Evolutionary conservation across 2,329 filamentous ascomycete genomes (phyloP).

Genomic region (Cladosporium velox): DNA sequence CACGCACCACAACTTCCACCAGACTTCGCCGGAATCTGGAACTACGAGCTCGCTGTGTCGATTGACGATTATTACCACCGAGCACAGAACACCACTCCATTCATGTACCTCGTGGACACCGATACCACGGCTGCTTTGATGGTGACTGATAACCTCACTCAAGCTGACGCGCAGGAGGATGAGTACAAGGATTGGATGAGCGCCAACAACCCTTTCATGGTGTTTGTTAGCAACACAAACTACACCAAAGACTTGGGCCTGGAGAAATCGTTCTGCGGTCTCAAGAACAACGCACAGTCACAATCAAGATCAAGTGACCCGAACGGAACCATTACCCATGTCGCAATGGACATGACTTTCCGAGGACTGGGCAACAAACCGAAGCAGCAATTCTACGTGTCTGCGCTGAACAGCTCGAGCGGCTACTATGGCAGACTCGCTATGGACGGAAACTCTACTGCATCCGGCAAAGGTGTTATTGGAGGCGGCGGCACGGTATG

Average conservation of each 20-base stretch:
- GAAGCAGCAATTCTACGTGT: slow-evolving; percentile 86
- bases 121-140: slow-evolving; percentile 78
- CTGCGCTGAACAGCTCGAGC: slow-evolving; percentile 70
- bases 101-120: slow-evolving; percentile 79
- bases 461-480: slow-evolving; percentile 55
- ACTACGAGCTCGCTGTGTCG: slow-evolving; percentile 79
- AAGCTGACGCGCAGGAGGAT: slow-evolving; percentile 46
- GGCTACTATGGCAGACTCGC: slow-evolving; percentile 74
- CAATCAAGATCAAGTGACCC: slow-evolving; percentile 53
- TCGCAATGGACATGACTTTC: slow-evolving; percentile 65
- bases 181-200: slow-evolving; percentile 59
- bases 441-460: slow-evolving; percentile 57
- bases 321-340: slow-evolving; percentile 47
- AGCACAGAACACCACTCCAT: slow-evolving; percentile 58
- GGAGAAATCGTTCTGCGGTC: slow-evolving; percentile 77
- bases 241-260: slow-evolving; percentile 67
- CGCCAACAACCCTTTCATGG: slow-evolving; percentile 63
- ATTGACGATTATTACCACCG: slow-evolving; percentile 75
- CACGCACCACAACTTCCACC: slow-evolving; percentile 66
- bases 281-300: slow-evolving; percentile 66
- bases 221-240: slow-evolving; percentile 72
- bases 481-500: slow-evolving; percentile 79
- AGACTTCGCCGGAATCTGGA: slow-evolving; percentile 68
- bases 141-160: slow-evolving; percentile 72
- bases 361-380: slow-evolving; percentile 67